Evolutionary conservation across 2,329 filamentous ascomycete species (phyloP).

Genomic region (Sporothrix brunneoviolacea): DNA sequence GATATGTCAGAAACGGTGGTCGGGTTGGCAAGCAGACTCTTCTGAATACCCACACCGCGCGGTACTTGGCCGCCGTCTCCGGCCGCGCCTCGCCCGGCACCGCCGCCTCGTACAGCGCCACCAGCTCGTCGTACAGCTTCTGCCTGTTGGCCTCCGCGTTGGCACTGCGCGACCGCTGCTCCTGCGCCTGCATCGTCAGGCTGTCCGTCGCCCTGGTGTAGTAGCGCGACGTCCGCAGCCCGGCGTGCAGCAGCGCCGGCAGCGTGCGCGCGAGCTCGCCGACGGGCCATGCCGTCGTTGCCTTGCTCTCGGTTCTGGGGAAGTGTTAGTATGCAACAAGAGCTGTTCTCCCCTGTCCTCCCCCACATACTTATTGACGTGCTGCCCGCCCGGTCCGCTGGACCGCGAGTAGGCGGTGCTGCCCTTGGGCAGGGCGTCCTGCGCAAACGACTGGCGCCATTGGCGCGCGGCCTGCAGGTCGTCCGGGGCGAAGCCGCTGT

Average conservation of each 20-base stretch:
- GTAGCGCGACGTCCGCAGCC: conserved; percentile 47
- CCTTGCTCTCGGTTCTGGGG: conserved; percentile 53
- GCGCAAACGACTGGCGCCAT: conserved; percentile 43
- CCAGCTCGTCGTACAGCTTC: conserved; percentile 42
- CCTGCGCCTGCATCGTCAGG: conserved; percentile 50
- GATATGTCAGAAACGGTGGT: too few species aligned
- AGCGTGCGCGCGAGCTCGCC: conserved; percentile 38
- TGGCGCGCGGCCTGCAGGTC: conserved; percentile 44
- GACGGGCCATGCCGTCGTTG: conserved; percentile 46
- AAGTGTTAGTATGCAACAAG: too few species aligned
- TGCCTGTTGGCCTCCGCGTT: conserved; percentile 48
- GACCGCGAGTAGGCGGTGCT: conserved; percentile 50
- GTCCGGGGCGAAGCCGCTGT: conserved; percentile 43
- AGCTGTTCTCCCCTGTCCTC: too few species aligned
- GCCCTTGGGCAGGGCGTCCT: conserved; percentile 41
- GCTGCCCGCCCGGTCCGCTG: conserved; percentile 54
- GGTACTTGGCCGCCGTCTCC: conserved; percentile 43
- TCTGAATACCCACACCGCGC: conserved; percentile 40
- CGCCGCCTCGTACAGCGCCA: conserved; percentile 38
- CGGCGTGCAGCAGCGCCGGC: conserved; percentile 40
- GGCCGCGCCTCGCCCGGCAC: conserved; percentile 41
- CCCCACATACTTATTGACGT: conserved; percentile 57
- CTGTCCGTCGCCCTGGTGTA: conserved; percentile 46
- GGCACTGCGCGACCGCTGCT: conserved; percentile 42
- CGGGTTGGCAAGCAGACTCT: too few species aligned